These are phyloP conservation scores for Jacaranda mimosifolia DNA, from an alignment of 257 asterid genomes.

Conservation along the genomic window DNA sequence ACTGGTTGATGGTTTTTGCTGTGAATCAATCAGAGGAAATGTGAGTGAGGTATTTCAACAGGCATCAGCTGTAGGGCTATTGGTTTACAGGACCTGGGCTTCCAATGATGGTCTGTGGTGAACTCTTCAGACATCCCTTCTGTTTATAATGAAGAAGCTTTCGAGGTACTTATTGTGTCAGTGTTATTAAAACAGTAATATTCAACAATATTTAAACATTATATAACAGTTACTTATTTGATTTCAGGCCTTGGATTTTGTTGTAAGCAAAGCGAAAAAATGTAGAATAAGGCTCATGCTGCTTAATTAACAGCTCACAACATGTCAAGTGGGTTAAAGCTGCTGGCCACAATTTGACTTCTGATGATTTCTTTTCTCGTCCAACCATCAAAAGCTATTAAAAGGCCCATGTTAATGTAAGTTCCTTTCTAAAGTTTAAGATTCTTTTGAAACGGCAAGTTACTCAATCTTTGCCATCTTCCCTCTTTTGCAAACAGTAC, in stretches of 20 bases:
- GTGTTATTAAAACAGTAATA: too few relatives aligned
- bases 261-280: conserved; percentile 80
- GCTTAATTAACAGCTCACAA: conserved; percentile 77
- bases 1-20: conserved; percentile 92
- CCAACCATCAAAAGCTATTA: too few relatives aligned
- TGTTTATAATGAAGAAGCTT: conserved; percentile 76
- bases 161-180: conserved; percentile 52
- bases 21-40: conserved; percentile 63
- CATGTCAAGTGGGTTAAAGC: conserved; percentile 94
- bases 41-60: conserved; percentile 45
- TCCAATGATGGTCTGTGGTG: conserved; percentile 96
- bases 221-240: too few relatives aligned
- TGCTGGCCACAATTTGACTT: conserved; percentile 2
- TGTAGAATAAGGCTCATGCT: conserved; percentile 77
- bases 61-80: conserved; percentile 79
- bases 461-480: too few relatives aligned
- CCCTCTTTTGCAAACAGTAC: background rate
- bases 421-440: too few relatives aligned
- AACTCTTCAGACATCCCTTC: conserved; percentile 86
- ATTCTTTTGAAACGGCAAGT: too few relatives aligned
- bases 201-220: too few relatives aligned
- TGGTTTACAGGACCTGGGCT: conserved; percentile 96
- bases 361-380: too few relatives aligned
- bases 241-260: too few relatives aligned
- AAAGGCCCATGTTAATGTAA: too few relatives aligned